These are phyloP conservation scores for Sporothrix sp. DNA, from an alignment of 2,329 filamentous ascomycete genomes.

Conservation along the genomic window DNA sequence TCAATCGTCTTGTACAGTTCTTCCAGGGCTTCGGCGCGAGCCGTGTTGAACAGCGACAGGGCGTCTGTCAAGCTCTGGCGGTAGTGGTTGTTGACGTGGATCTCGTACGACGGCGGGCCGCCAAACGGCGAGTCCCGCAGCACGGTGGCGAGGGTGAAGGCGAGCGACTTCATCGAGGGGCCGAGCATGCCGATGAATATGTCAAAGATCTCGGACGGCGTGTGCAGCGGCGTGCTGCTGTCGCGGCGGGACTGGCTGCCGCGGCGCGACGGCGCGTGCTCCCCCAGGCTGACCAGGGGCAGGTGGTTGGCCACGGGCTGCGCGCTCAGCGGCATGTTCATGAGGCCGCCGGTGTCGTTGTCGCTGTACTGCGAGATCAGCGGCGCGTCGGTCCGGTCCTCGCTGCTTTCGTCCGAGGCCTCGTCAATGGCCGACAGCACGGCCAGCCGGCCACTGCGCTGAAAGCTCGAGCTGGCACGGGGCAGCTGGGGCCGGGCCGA, in stretches of 20 bases:
- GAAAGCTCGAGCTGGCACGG: slow-evolving; percentile 23
- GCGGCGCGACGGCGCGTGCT: neutral
- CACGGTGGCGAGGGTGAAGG: slow-evolving; percentile 80
- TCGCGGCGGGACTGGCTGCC: slow-evolving; percentile 16
- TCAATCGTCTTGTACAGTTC: slow-evolving; percentile 74
- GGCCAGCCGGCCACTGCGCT: slow-evolving; percentile 33
- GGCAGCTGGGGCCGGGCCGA: slow-evolving; percentile 16
- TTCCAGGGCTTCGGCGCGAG: slow-evolving; percentile 65
- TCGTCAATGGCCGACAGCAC: slow-evolving; percentile 54
- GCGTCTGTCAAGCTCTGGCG: slow-evolving; percentile 72
- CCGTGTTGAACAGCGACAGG: slow-evolving; percentile 65
- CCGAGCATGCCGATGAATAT: slow-evolving; percentile 82
- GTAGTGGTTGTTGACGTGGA: slow-evolving; percentile 71
- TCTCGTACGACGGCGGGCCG: slow-evolving; percentile 52
- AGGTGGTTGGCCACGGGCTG: neutral
- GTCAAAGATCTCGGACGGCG: slow-evolving; percentile 78
- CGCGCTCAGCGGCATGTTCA: neutral
- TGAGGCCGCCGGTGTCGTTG: neutral
- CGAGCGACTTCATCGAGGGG: slow-evolving; percentile 93
- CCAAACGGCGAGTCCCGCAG: slow-evolving; percentile 80
- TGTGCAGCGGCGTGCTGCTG: slow-evolving; percentile 31
- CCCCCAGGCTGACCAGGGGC: neutral
- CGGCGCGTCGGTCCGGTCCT: slow-evolving; percentile 23
- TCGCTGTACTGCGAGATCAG: neutral
- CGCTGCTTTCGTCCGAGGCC: slow-evolving; percentile 46